Conservation (phyloP, 140 eudicot species). For the Cichorium intybus region DNA sequence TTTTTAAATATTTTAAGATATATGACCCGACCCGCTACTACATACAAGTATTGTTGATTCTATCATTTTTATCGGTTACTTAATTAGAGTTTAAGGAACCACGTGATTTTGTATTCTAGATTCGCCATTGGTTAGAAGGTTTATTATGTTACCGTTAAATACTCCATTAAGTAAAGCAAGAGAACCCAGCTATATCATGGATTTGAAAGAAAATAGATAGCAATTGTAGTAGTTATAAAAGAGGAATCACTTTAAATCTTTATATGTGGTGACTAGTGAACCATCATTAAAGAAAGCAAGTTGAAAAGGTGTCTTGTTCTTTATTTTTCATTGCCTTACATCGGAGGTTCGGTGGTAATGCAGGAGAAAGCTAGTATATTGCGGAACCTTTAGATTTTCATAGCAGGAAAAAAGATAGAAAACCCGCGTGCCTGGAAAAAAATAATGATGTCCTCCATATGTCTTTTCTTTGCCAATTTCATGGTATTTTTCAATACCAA, state of each 20-base stretch:
- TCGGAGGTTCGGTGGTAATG: conserved; percentile 21
- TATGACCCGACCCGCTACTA: too few relatives aligned
- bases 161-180: neutral
- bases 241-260: conserved; percentile 8
- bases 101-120: too few relatives aligned
- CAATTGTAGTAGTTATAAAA: neutral
- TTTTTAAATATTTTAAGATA: too few relatives aligned
- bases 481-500: conserved; percentile 14
- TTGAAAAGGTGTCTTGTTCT: conserved; percentile 2
- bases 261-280: conserved; percentile 1
- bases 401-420: conserved; percentile 13
- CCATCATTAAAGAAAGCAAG: conserved; percentile 9
- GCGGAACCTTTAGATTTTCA: conserved; percentile 12
- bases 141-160: too few relatives aligned
- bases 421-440: conserved; percentile 39
- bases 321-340: conserved; percentile 9
- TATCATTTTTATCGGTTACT: too few relatives aligned
- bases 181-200: neutral
- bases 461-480: conserved; percentile 9
- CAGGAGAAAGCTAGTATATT: conserved; percentile 29
- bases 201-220: neutral
- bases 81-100: too few relatives aligned
- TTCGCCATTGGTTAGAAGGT: too few relatives aligned
- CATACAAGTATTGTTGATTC: too few relatives aligned
- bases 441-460: conserved; percentile 56